Evolutionary conservation across 129 eudicot genomes (phyloP).

Genomic region (Escallonia rubra): DNA sequence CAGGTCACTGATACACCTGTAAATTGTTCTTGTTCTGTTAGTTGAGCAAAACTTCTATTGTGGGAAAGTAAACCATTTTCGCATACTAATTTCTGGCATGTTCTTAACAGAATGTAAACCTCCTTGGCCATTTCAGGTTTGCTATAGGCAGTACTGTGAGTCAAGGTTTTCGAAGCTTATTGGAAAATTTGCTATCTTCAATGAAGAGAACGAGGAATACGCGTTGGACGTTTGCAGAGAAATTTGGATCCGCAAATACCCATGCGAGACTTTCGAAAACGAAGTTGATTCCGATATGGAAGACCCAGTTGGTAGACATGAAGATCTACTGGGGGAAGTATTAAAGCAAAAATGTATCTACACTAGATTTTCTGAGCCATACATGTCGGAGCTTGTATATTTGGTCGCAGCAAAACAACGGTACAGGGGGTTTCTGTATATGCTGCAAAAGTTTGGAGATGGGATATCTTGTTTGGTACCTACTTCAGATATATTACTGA

Average conservation of each 20-base stretch:
- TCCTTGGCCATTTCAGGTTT: conserved; percentile 35
- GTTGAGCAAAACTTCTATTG: no score
- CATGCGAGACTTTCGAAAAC: conserved; percentile 75
- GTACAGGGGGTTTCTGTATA: conserved; percentile 59
- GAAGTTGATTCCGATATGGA: conserved; percentile 31
- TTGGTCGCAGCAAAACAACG: conserved; percentile 71
- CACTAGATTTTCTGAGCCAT: conserved; percentile 53
- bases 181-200: conserved; percentile 74
- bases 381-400: conserved; percentile 71
- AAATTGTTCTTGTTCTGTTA: no score
- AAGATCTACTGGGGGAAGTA: conserved; percentile 44
- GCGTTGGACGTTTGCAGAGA: conserved; percentile 74
- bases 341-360: conserved; percentile 47
- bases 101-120: no score
- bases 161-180: conserved; percentile 77
- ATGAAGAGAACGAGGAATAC: conserved; percentile 80
- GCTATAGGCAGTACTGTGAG: conserved; percentile 65
- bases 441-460: conserved; percentile 51
- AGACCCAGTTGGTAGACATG: conserved; percentile 9
- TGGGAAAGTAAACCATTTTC: no score
- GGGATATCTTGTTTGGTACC: conserved; percentile 52
- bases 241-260: conserved; percentile 62
- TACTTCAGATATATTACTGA: conserved; percentile 70
- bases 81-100: no score
- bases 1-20: no score